Evolutionary conservation across 2,329 filamentous ascomycete species (phyloP).

Genomic region (Diplocarpon mali): DNA sequence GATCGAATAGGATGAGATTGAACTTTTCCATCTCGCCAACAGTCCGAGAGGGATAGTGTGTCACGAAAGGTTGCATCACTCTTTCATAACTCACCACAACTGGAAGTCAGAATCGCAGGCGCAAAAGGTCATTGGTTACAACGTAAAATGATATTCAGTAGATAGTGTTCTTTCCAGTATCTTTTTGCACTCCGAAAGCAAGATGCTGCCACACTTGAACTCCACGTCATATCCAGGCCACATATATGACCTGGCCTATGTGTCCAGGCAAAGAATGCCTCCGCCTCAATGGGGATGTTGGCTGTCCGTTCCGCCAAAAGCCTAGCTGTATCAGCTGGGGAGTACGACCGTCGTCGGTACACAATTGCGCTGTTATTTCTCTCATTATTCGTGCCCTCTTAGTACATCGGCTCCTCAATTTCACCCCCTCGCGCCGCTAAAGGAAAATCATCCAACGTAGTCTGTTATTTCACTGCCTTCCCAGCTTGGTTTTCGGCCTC

Average conservation of each 20-base stretch:
- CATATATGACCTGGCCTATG: not conserved
- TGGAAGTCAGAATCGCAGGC: not conserved
- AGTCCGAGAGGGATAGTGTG: too few relatives aligned
- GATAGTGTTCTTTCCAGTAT: conserved; percentile 7
- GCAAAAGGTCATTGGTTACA: not conserved
- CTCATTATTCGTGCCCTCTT: not conserved
- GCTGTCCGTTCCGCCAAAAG: not conserved
- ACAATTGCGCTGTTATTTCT: too few relatives aligned
- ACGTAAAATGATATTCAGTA: not conserved
- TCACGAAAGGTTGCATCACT: too few relatives aligned
- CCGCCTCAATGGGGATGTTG: too few relatives aligned
- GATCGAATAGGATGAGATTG: too few relatives aligned
- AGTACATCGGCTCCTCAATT: not conserved
- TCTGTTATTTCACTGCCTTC: conserved; percentile 34
- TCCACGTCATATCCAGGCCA: not conserved
- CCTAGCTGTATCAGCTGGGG: not conserved
- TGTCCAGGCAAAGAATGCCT: too few relatives aligned
- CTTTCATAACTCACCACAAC: not conserved
- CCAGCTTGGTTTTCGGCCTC: conserved; percentile 39
- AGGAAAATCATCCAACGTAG: not conserved
- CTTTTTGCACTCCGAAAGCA: conserved; percentile 3
- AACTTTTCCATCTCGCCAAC: too few relatives aligned
- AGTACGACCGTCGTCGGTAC: too few relatives aligned
- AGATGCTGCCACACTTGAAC: not conserved
- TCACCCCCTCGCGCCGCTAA: too few relatives aligned